Evolutionary conservation across 768 basidiomycete genomes (phyloP).

Genomic region (Phlebiopsis flavidoalba): DNA sequence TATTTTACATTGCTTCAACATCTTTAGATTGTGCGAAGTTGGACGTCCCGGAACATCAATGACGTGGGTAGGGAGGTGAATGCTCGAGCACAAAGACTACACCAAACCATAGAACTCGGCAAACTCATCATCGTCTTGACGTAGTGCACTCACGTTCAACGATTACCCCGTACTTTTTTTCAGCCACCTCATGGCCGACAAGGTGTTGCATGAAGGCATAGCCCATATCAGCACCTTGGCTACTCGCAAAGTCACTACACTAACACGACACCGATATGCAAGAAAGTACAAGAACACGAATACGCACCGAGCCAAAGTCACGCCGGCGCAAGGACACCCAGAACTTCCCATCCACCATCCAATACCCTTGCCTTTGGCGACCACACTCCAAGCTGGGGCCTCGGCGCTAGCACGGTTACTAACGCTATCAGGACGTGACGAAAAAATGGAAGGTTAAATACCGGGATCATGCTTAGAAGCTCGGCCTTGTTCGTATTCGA

Average conservation of each 20-base stretch:
- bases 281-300: too few species aligned
- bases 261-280: too few species aligned
- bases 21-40: too few species aligned
- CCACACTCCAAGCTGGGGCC: constrained; percentile 25
- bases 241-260: neutral
- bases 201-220: constrained; percentile 30
- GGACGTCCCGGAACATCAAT: too few species aligned
- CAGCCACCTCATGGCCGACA: constrained; percentile 18
- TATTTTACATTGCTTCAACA: too few species aligned
- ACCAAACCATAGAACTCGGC: constrained; percentile 17
- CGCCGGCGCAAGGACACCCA: constrained; percentile 39
- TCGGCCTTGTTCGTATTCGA: constrained; percentile 35
- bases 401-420: too few species aligned
- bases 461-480: too few species aligned
- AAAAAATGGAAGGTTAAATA: too few species aligned
- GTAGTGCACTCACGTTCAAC: constrained; percentile 13
- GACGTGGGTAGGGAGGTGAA: neutral
- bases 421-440: too few species aligned
- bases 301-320: too few species aligned
- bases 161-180: constrained; percentile 5
- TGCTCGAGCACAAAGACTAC: neutral
- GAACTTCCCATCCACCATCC: constrained; percentile 34
- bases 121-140: constrained; percentile 22
- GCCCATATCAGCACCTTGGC: constrained; percentile 25
- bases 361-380: constrained; percentile 33